A percentile compares a stretch with the other conserved stretches of the same genome.
These are phyloP conservation scores for Plasmodium ovale DNA, from an alignment of 169 alveolate genomes.

Conservation along the genomic window DNA sequence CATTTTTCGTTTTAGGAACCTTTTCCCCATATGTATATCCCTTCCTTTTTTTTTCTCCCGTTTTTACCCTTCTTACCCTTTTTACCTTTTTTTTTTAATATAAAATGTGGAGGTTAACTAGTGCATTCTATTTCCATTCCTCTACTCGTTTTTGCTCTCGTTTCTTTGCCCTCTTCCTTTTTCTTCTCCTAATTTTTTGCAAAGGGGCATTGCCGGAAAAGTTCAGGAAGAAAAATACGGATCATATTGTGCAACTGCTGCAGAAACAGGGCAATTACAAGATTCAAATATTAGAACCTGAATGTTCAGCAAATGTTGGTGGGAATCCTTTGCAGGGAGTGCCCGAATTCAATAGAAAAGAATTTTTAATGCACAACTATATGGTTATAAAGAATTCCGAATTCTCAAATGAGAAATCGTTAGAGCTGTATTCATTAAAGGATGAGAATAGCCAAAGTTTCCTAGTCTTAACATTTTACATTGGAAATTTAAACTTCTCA, in stretches of 20 bases:
- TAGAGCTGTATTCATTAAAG: conserved; percentile 35
- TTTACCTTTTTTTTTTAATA: not conserved
- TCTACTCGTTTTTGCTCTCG: not conserved
- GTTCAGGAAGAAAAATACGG: not conserved
- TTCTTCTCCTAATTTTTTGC: not conserved
- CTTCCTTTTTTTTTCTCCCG: no score
- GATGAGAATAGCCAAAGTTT: conserved; percentile 18
- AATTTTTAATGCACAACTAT: conserved; percentile 49
- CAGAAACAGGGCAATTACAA: conserved; percentile 28
- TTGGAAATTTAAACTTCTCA: conserved; percentile 38
- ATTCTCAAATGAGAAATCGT: conserved; percentile 18
- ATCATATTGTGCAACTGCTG: conserved; percentile 17
- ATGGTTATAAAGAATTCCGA: conserved; percentile 41
- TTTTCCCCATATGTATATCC: no score
- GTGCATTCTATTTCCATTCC: not conserved
- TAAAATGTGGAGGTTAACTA: no score
- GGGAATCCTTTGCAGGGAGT: not conserved
- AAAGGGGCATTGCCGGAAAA: not conserved
- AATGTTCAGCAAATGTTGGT: conserved; percentile 6
- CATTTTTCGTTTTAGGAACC: no score
- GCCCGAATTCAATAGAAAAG: conserved; percentile 39
- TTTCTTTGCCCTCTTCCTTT: not conserved
- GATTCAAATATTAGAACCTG: conserved; percentile 47
- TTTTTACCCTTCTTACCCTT: not conserved
- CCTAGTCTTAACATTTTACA: conserved; percentile 54